Base-by-base conservation (phyloP, 2,329 filamentous ascomycete species). In the Aspergillus fijiensis region DNA sequence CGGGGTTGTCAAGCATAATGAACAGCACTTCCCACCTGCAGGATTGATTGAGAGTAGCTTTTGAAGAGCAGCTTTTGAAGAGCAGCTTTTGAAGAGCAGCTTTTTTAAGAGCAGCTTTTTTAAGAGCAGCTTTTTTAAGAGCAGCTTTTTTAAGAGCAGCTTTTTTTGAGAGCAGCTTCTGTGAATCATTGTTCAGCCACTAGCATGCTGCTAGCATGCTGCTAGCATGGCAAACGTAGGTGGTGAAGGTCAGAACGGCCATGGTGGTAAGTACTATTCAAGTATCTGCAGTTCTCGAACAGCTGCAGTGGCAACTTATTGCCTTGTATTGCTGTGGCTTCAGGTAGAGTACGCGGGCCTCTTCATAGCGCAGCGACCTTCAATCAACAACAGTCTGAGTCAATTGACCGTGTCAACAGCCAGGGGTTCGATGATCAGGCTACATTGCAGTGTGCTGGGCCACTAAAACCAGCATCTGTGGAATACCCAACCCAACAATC, bases 1-100 rank as follows among this genome's bases (percentile, higher is more conserved):
- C 60, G 61, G 60, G 59, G 61, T 55, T 29, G 49, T 50, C 25
- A 23, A 55, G 45, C 31, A 35, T 31, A 47, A n/a, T 48, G n/a
- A 25, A n/a, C 42, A 35, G 25, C 27, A 48, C 12, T 29, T 21
- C n/a, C 39, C 52, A 33, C n/a, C 52, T 4, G 52, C 45, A 12
- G 48, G 39, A 33, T 45, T 23, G 25, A 39, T 45, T 9, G 14
- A n/a, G 6, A 45, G 39, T 16, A 42, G 16, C 16, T 42, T n/a
- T n/a, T n/a, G n/a, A n/a, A n/a, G n/a, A n/a, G n/a, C n/a, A n/a
- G n/a, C n/a, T n/a, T n/a, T n/a, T n/a, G n/a, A n/a, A n/a, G n/a
- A n/a, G n/a, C n/a, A n/a, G n/a, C n/a, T n/a, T n/a, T n/a, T n/a
- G n/a, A n/a, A n/a, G n/a, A n/a, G n/a, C n/a, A n/a, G n/a, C n/a